Evolutionary conservation across 768 basidiomycete species (phyloP).

Genomic region (Gloeophyllum trabeum): DNA sequence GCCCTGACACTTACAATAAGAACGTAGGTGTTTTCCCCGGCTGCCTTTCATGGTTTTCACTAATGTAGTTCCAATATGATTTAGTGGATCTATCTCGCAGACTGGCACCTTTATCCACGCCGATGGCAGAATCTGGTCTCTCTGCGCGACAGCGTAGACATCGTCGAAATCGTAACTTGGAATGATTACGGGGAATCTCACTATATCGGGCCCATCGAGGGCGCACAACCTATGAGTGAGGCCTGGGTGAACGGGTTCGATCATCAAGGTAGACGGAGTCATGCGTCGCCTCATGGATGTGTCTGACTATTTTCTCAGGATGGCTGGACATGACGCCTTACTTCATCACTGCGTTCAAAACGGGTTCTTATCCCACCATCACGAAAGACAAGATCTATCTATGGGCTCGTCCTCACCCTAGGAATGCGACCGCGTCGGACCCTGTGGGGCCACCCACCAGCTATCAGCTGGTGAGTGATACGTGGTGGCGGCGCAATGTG

Average conservation of each 20-base stretch:
- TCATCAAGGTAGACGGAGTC: too few species aligned
- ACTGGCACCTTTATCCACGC: slow-evolving; percentile 48
- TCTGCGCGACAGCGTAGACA: slow-evolving; percentile 31
- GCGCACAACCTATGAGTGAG: slow-evolving; percentile 24
- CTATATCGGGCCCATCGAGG: slow-evolving; percentile 58
- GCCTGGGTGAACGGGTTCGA: slow-evolving; percentile 27
- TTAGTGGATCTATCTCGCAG: slow-evolving; percentile 48
- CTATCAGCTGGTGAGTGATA: slow-evolving; percentile 36
- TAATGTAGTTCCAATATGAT: slow-evolving; percentile 11
- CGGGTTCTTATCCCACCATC: slow-evolving; percentile 47
- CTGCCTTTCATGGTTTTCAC: background rate
- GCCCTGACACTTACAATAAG: slow-evolving; percentile 44
- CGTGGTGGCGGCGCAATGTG: slow-evolving; percentile 11
- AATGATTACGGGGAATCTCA: slow-evolving; percentile 72
- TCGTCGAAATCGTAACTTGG: slow-evolving; percentile 58
- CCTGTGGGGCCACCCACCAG: slow-evolving; percentile 33
- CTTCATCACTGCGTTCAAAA: slow-evolving; percentile 51
- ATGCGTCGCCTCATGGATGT: too few species aligned
- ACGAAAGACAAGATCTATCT: slow-evolving; percentile 30
- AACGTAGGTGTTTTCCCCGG: slow-evolving; percentile 20
- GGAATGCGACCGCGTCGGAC: slow-evolving; percentile 31
- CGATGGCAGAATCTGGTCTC: slow-evolving; percentile 57
- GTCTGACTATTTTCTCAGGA: too few species aligned
- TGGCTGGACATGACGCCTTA: slow-evolving; percentile 51
- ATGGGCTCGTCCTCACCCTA: slow-evolving; percentile 59